Evolutionary conservation across 495 filamentous ascomycete genomes (phyloP).

Genomic region (Aspergillus panamensis): DNA sequence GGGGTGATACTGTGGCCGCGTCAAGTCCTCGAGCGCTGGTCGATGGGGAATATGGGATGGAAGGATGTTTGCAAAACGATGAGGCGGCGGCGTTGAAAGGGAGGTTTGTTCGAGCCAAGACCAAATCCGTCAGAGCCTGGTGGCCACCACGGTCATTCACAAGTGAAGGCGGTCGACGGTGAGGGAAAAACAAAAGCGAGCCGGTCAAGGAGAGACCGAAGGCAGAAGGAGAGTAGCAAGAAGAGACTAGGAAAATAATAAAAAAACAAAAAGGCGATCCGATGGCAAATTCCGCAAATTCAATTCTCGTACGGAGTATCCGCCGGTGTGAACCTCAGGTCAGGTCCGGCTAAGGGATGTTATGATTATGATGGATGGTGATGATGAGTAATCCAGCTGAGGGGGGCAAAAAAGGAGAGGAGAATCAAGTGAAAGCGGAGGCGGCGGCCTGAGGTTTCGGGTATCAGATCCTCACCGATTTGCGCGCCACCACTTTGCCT

Average conservation of each 20-base stretch:
- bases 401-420: conserved; percentile 9
- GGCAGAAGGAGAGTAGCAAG: not conserved
- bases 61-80: conserved; percentile 16
- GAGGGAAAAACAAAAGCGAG: not conserved
- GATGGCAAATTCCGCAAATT: not conserved
- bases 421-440: not conserved
- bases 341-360: conserved; percentile 1
- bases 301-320: not conserved
- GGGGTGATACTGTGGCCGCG: conserved; percentile 1
- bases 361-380: not conserved
- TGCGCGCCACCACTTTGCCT: conserved; percentile 8
- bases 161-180: conserved; percentile 5
- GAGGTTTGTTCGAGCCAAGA: conserved; percentile 26
- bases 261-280: not conserved
- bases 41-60: conserved; percentile 7
- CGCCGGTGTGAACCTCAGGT: not conserved
- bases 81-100: conserved; percentile 18
- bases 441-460: not conserved
- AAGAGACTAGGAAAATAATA: not conserved
- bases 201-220: conserved; percentile 5
- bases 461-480: too few species aligned
- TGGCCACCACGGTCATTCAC: conserved; percentile 15
- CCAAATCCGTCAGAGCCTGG: conserved; percentile 21
- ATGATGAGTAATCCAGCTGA: not conserved
- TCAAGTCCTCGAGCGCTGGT: conserved; percentile 10